These are phyloP conservation scores for Phytophthora crassamura DNA, from an alignment of 352 stramenopile genomes.

Conservation along the genomic window DNA sequence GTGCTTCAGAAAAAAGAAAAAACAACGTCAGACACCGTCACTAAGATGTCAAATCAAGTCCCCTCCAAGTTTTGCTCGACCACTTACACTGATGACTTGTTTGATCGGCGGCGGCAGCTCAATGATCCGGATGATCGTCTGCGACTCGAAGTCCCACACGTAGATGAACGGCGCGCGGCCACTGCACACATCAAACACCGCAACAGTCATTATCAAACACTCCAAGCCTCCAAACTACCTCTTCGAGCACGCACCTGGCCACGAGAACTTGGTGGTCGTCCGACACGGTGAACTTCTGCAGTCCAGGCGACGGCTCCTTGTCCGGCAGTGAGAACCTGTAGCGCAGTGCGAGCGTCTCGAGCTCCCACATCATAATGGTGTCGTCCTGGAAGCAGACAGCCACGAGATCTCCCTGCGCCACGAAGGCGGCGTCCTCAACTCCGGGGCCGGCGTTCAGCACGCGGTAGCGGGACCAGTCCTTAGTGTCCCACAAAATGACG, in stretches of 20 bases:
- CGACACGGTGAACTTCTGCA: conserved; percentile 77
- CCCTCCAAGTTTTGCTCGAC: not conserved
- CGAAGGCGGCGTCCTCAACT: conserved; percentile 72
- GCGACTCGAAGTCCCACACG: conserved; percentile 84
- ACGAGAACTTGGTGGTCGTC: conserved; percentile 81
- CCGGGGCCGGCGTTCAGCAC: conserved; percentile 80
- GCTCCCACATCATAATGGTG: conserved; percentile 89
- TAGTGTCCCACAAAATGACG: conserved; percentile 87
- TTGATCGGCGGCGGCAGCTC: conserved; percentile 79
- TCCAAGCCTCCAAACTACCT: not conserved
- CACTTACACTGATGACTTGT: conserved; percentile 63
- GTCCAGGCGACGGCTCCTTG: conserved; percentile 61
- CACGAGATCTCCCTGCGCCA: conserved; percentile 65
- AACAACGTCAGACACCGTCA: no score
- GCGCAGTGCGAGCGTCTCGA: conserved; percentile 72
- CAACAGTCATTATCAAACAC: not conserved
- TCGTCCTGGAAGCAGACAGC: conserved; percentile 86
- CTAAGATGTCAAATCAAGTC: not conserved
- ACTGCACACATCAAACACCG: conserved; percentile 35
- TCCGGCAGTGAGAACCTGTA: conserved; percentile 77
- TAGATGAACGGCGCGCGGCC: conserved; percentile 81
- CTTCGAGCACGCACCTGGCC: conserved; percentile 53
- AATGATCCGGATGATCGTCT: conserved; percentile 88
- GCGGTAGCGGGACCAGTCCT: conserved; percentile 83
- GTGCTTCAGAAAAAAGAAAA: conserved; percentile 48